Percentiles rank a stretch among this genome's conserved stretches.
Conservation (phyloP, 139 green algal genomes). For the Ettlia oleoabundans region DNA sequence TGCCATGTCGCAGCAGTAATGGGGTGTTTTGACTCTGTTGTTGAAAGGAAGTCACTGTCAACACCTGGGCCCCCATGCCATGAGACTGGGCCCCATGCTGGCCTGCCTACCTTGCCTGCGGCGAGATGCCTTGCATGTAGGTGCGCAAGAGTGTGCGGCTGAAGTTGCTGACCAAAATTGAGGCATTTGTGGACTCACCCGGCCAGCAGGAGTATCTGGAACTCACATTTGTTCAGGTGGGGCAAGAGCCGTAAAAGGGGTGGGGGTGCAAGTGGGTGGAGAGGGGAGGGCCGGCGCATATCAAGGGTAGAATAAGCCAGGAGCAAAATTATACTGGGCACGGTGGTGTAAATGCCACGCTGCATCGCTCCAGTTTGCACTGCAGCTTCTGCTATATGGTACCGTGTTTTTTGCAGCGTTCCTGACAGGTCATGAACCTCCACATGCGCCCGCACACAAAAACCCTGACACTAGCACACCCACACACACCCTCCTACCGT, state of each 20-base stretch:
- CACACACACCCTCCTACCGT: neutral
- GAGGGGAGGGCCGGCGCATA: neutral
- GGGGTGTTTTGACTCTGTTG: neutral
- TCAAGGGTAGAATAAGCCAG: neutral
- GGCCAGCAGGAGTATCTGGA: constrained; percentile 40
- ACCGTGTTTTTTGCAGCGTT: too few relatives aligned
- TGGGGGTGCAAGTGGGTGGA: too few relatives aligned
- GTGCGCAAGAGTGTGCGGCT: constrained; percentile 51
- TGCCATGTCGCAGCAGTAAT: too few relatives aligned
- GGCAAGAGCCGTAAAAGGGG: too few relatives aligned
- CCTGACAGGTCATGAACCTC: too few relatives aligned
- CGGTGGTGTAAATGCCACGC: neutral
- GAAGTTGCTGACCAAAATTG: constrained; percentile 47
- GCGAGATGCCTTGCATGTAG: too few relatives aligned
- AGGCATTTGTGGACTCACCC: constrained; percentile 37
- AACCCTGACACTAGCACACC: too few relatives aligned
- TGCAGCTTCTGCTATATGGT: neutral
- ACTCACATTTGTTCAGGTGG: constrained; percentile 42
- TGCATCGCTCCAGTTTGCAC: neutral
- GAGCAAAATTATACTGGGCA: neutral
- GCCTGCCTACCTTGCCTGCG: too few relatives aligned
- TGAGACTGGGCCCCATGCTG: too few relatives aligned
- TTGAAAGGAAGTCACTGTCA: too few relatives aligned
- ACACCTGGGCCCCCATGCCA: too few relatives aligned
- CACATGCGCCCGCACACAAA: too few relatives aligned